Conservation (phyloP, 2,329 filamentous ascomycete species). For the Tolypocladium album region DNA sequence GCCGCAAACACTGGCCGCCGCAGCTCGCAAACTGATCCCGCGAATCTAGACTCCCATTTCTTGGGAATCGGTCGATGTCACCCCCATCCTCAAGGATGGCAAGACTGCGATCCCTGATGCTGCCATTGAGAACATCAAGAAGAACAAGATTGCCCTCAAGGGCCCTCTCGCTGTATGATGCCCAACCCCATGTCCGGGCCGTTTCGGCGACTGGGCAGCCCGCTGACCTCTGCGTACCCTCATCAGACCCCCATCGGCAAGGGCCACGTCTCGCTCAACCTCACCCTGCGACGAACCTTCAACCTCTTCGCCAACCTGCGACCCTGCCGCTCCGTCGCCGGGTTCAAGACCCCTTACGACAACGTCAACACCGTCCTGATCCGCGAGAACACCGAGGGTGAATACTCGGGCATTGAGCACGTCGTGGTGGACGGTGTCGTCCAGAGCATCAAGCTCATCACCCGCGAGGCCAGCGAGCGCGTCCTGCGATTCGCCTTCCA, state of each 20-base stretch:
- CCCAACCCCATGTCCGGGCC: not conserved
- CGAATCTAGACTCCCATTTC: slow-evolving; percentile 65
- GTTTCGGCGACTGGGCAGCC: not conserved
- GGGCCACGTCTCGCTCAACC: slow-evolving; percentile 97
- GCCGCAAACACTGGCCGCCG: not conserved
- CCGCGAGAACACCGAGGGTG: slow-evolving; percentile 98
- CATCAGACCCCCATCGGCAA: slow-evolving; percentile 85
- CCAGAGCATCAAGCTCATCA: slow-evolving; percentile 99
- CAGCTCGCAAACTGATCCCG: not conserved
- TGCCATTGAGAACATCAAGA: slow-evolving; percentile 85
- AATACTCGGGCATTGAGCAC: slow-evolving; percentile 99
- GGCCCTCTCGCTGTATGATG: slow-evolving; percentile 80
- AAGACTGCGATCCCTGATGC: slow-evolving; percentile 90
- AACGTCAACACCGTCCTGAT: slow-evolving; percentile 95
- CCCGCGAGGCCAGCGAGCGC: slow-evolving; percentile 84
- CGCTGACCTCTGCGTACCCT: not conserved
- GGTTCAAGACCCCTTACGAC: slow-evolving; percentile 98
- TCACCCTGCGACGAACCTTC: slow-evolving; percentile 96
- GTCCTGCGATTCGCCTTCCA: slow-evolving; percentile 98
- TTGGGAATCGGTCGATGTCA: slow-evolving; percentile 97
- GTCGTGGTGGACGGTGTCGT: slow-evolving; percentile 96
- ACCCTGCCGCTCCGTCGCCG: slow-evolving; percentile 91
- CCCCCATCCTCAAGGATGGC: slow-evolving; percentile 84
- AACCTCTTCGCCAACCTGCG: slow-evolving; percentile 99
- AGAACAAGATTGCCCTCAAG: slow-evolving; percentile 96